Evolutionary conservation across 257 asterid species (phyloP).

Genomic region (Solanum tacnaense): DNA sequence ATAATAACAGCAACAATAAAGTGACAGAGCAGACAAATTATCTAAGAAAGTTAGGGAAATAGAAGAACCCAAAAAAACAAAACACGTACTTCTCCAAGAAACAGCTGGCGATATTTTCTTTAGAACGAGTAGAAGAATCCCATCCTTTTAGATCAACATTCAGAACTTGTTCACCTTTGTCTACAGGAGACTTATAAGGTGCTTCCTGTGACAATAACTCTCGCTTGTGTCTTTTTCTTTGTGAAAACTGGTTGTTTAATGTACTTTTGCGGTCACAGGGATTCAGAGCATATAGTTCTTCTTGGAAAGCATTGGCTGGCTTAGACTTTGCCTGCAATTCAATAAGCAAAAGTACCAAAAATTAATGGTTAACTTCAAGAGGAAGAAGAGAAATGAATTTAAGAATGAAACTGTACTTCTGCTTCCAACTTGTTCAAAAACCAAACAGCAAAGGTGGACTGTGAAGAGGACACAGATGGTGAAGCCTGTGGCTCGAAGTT

Average conservation of each 20-base stretch:
- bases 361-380: not conserved
- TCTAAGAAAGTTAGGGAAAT: not conserved
- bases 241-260: not conserved
- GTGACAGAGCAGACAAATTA: not conserved
- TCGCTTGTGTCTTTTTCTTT: not conserved
- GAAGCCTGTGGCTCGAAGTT: not conserved
- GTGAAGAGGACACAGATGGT: not conserved
- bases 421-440: not conserved
- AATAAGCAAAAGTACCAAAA: not conserved
- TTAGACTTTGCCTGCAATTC: not conserved
- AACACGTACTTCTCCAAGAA: not conserved
- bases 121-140: not conserved
- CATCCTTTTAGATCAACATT: not conserved
- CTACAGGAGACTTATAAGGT: not conserved
- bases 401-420: not conserved
- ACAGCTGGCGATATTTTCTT: not conserved
- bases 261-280: not conserved
- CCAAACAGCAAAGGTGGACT: not conserved
- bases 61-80: not conserved
- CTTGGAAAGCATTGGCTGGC: not conserved
- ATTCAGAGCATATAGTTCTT: not conserved
- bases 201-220: not conserved
- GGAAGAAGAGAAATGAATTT: not conserved
- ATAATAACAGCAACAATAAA: not conserved
- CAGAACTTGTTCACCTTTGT: not conserved